Evolutionary conservation across 108 stramenopile species (phyloP).

Genomic region (Nitzschia sp.): DNA sequence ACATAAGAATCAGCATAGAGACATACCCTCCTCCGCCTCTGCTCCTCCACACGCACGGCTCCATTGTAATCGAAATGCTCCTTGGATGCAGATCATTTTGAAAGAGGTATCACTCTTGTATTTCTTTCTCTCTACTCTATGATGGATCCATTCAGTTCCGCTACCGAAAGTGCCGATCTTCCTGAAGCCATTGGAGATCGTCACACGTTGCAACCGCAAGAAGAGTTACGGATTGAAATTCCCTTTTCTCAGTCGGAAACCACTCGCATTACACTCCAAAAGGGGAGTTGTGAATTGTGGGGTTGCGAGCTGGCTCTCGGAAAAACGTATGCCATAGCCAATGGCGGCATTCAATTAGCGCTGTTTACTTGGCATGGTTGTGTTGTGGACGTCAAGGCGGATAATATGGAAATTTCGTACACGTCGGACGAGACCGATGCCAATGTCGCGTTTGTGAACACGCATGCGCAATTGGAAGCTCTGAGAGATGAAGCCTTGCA

Average conservation of each 20-base stretch:
- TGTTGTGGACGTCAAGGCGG: constrained; percentile 55
- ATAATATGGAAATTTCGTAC: constrained; percentile 61
- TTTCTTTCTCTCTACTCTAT: too few species aligned
- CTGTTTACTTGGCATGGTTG: constrained; percentile 93
- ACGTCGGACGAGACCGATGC: constrained; percentile 72
- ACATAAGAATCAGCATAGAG: too few species aligned
- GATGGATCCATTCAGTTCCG: background rate
- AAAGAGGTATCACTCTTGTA: too few species aligned
- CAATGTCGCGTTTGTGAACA: constrained; percentile 87
- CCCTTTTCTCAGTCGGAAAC: constrained; percentile 32
- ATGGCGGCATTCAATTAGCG: constrained; percentile 70
- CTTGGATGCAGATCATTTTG: too few species aligned
- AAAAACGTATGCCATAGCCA: constrained; percentile 48
- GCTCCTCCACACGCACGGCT: too few species aligned
- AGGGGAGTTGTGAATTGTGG: constrained; percentile 57
- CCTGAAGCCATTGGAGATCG: constrained; percentile 31
- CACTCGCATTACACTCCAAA: constrained; percentile 26
- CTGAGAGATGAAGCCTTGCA: constrained; percentile 77
- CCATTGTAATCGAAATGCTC: too few species aligned
- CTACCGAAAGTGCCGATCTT: background rate
- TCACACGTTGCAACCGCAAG: constrained; percentile 44
- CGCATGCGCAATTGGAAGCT: constrained; percentile 91
- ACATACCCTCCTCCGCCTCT: too few species aligned
- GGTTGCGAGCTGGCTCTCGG: constrained; percentile 66
- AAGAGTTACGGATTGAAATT: constrained; percentile 63